A percentile compares a stretch with the other conserved stretches of the same genome.
These are phyloP conservation scores for Quaeritorhiza haematococci DNA, from an alignment of 371 early-diverging fungal species.

Conservation along the genomic window DNA sequence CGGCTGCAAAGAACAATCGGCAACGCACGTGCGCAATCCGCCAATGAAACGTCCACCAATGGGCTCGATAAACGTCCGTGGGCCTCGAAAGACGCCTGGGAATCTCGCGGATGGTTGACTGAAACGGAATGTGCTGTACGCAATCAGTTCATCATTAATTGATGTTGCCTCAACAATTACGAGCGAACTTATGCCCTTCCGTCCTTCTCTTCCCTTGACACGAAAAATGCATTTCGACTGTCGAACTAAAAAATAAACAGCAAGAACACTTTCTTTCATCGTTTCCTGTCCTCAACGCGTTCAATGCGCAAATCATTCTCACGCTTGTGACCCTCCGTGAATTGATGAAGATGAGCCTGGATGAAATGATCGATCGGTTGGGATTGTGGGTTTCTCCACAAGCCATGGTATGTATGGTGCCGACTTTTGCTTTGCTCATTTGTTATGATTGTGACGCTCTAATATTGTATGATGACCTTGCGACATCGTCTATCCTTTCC, in stretches of 20 bases:
- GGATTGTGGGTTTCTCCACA: slow-evolving; percentile 15
- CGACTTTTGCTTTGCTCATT: too few species aligned
- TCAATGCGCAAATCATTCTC: slow-evolving; percentile 21
- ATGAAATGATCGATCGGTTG: slow-evolving; percentile 11
- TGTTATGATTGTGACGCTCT: too few species aligned
- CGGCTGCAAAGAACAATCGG: too few species aligned
- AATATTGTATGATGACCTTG: too few species aligned
- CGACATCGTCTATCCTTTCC: too few species aligned
- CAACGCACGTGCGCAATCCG: too few species aligned
- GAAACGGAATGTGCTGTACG: slow-evolving; percentile 12
- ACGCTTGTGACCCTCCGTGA: slow-evolving; percentile 5
- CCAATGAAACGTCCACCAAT: too few species aligned
- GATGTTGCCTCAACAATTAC: too few species aligned
- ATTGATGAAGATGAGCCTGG: slow-evolving; percentile 3
- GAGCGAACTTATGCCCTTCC: too few species aligned
- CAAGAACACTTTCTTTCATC: slow-evolving; percentile 23
- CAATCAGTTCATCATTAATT: too few species aligned
- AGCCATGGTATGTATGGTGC: too few species aligned
- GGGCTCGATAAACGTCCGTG: too few species aligned
- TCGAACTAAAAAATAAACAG: slow-evolving; percentile 2
- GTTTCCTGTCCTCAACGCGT: slow-evolving; percentile 19
- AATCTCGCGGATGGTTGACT: slow-evolving; percentile 12
- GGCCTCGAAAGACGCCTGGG: slow-evolving; percentile 15
- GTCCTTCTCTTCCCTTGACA: neutral
- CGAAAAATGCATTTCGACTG: neutral